Evolutionary conservation across 139 green algal species (phyloP).

Genomic region (Chlamydomonas incerta): DNA sequence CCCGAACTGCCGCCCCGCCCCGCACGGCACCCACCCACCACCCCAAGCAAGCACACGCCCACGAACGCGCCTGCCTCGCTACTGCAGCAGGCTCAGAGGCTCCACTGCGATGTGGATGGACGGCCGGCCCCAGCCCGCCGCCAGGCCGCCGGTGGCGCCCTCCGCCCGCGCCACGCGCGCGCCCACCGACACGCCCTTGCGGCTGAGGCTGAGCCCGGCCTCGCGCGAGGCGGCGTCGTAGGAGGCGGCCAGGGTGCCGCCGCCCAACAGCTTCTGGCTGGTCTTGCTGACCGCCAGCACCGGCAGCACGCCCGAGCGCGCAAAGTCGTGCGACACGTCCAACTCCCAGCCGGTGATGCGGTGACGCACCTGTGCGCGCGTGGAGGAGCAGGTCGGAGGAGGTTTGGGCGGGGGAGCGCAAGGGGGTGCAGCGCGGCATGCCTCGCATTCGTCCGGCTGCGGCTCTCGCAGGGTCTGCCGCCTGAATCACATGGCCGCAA

Average conservation of each 20-base stretch:
- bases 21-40: no score
- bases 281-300: slow-evolving; percentile 59
- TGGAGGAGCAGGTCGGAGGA: background rate
- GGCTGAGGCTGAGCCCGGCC: slow-evolving; percentile 27
- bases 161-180: slow-evolving; percentile 23
- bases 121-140: slow-evolving; percentile 38
- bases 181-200: slow-evolving; percentile 31
- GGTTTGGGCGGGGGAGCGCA: background rate
- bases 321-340: slow-evolving; percentile 62
- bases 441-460: no score
- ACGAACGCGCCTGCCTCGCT: no score
- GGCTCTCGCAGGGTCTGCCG: no score
- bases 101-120: slow-evolving; percentile 45
- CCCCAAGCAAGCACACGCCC: no score
- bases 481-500: no score
- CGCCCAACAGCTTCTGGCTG: background rate
- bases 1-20: no score
- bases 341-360: slow-evolving; percentile 56
- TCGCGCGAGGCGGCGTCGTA: slow-evolving; percentile 42
- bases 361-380: slow-evolving; percentile 32
- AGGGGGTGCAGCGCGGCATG: no score
- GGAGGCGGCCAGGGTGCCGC: slow-evolving; percentile 39
- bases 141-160: background rate
- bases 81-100: slow-evolving; percentile 44
- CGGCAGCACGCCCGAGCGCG: background rate